Evolutionary conservation across 1,139 yeast genomes (phyloP).

Genomic region (Pichia sp.): DNA sequence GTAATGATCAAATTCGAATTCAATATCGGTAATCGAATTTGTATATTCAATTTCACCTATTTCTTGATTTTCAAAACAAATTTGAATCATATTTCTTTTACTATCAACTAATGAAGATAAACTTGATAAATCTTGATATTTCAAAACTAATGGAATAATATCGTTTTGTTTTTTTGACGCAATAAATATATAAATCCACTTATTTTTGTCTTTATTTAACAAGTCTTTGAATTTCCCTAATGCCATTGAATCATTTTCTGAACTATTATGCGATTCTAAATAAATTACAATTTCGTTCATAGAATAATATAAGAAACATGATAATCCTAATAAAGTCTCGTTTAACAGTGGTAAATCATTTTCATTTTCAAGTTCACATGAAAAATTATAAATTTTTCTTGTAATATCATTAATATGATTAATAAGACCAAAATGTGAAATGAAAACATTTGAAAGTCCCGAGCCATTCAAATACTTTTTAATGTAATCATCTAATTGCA

Average conservation of each 20-base stretch:
- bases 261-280: not conserved
- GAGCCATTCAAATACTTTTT: slow-evolving; percentile 15
- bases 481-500: slow-evolving; percentile 21
- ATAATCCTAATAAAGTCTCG: slow-evolving; percentile 17
- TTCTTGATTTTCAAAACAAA: not conserved
- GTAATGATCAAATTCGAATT: slow-evolving; percentile 41
- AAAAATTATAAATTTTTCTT: slow-evolving; percentile 9
- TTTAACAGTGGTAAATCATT: slow-evolving; percentile 4
- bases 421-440: slow-evolving; percentile 16
- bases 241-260: not conserved
- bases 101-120: slow-evolving; percentile 53
- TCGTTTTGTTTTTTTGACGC: slow-evolving; percentile 19
- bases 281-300: slow-evolving; percentile 15
- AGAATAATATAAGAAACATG: slow-evolving; percentile 25
- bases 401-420: slow-evolving; percentile 20
- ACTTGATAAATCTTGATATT: slow-evolving; percentile 58
- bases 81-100: slow-evolving; percentile 34
- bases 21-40: slow-evolving; percentile 26
- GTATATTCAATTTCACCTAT: slow-evolving; percentile 11
- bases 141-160: slow-evolving; percentile 55
- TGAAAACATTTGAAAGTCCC: slow-evolving; percentile 21
- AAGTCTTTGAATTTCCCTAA: slow-evolving; percentile 12
- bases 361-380: not conserved
- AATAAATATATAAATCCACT: slow-evolving; percentile 26
- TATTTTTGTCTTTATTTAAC: slow-evolving; percentile 18